Conservation (phyloP, 169 alveolate genomes). For the Eimeria necatrix region DNA sequence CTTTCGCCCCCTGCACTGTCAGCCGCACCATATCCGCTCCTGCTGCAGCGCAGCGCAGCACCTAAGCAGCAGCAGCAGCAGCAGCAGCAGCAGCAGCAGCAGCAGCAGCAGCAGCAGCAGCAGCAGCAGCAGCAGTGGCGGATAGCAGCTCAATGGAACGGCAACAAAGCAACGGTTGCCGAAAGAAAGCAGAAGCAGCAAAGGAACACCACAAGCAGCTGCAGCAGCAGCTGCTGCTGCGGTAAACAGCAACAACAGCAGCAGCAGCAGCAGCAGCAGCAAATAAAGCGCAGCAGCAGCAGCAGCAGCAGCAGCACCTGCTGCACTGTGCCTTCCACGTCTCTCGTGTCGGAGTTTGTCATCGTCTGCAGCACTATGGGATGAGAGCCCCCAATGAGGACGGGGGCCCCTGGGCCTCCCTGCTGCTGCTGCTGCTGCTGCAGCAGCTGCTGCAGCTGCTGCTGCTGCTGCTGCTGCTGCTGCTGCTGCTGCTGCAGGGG, state of each 20-base stretch:
- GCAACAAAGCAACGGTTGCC: not conserved
- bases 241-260: not conserved
- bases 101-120: not conserved
- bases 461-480: not conserved
- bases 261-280: not conserved
- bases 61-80: not conserved
- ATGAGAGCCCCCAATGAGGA: conserved; percentile 82
- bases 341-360: conserved; percentile 89
- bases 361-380: conserved; percentile 91
- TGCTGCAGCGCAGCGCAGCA: conserved; percentile 83
- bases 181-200: no score
- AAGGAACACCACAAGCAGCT: not conserved
- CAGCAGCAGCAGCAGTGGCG: not conserved
- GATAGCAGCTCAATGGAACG: no score
- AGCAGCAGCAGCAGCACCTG: conserved; percentile 81
- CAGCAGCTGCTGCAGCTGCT: not conserved
- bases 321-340: conserved; percentile 88
- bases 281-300: not conserved
- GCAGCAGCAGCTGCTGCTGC: not conserved
- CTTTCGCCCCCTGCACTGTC: conserved; percentile 91
- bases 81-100: not conserved
- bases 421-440: conserved; percentile 11
- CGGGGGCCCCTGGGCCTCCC: not conserved
- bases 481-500: conserved; percentile 25
- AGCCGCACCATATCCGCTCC: conserved; percentile 90